A percentile compares a stretch with the other conserved stretches of the same genome.
Evolutionary conservation across 768 basidiomycete species (phyloP).

Genomic region (Russula earlei): DNA sequence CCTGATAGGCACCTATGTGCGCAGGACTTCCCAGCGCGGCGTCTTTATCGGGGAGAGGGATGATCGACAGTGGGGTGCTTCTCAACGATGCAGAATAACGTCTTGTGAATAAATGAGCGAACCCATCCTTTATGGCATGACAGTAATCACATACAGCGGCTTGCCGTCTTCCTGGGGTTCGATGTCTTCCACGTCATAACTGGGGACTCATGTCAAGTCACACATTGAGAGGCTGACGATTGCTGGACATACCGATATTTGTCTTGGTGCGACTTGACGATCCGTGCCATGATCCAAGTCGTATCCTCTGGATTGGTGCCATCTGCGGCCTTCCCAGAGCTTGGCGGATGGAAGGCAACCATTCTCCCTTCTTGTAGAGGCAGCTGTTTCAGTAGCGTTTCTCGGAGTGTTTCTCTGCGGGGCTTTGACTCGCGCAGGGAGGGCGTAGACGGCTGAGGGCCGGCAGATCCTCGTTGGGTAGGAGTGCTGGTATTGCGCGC

Average conservation of each 20-base stretch:
- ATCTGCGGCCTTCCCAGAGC: slow-evolving; percentile 45
- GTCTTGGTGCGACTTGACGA: slow-evolving; percentile 59
- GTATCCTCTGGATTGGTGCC: slow-evolving; percentile 40
- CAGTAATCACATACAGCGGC: slow-evolving; percentile 26
- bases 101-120: slow-evolving; percentile 26
- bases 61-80: slow-evolving; percentile 35
- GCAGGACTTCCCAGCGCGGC: slow-evolving; percentile 48
- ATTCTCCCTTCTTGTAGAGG: slow-evolving; percentile 67
- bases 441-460: slow-evolving; percentile 39
- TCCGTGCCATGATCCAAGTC: slow-evolving; percentile 72
- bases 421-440: slow-evolving; percentile 60
- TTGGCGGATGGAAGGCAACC: slow-evolving; percentile 65
- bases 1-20: slow-evolving; percentile 61
- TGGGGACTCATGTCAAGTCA: slow-evolving; percentile 23
- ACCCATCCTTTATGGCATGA: neutral
- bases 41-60: slow-evolving; percentile 70
- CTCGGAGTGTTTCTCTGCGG: slow-evolving; percentile 50
- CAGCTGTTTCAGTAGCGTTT: slow-evolving; percentile 47
- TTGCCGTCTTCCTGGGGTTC: slow-evolving; percentile 77
- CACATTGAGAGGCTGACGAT: neutral
- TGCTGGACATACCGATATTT: slow-evolving; percentile 48
- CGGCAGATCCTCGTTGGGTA: slow-evolving; percentile 47
- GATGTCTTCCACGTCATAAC: slow-evolving; percentile 80
- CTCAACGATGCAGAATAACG: slow-evolving; percentile 61
- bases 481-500: slow-evolving; percentile 47